Evolutionary conservation across 2,329 filamentous ascomycete genomes (phyloP).

Genomic region (Curvularia lunata): DNA sequence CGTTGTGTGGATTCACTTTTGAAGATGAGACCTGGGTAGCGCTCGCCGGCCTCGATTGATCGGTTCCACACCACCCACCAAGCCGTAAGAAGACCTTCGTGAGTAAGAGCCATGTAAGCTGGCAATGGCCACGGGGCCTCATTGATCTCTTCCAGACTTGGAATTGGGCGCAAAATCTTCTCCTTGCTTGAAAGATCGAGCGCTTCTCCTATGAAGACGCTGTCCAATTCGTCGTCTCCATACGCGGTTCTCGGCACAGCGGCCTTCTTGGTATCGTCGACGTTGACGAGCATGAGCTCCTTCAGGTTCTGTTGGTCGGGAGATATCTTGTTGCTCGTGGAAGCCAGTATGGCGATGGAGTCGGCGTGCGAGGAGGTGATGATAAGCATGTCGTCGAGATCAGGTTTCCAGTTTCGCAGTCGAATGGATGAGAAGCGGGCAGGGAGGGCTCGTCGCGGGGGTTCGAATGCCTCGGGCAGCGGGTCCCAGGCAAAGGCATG

Average conservation of each 20-base stretch:
- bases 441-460: constrained; percentile 63
- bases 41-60: constrained; percentile 74
- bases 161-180: constrained; percentile 78
- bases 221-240: constrained; percentile 63
- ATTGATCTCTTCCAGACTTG: constrained; percentile 75
- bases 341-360: constrained; percentile 79
- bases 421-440: constrained; percentile 81
- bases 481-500: constrained; percentile 70
- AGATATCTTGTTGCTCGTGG: constrained; percentile 72
- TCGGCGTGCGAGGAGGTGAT: constrained; percentile 80
- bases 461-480: constrained; percentile 44
- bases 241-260: constrained; percentile 58
- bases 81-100: constrained; percentile 80
- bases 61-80: constrained; percentile 96
- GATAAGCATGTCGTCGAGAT: constrained; percentile 80
- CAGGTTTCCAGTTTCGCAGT: constrained; percentile 79
- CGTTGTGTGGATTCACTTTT: constrained; percentile 37
- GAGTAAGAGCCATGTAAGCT: constrained; percentile 82
- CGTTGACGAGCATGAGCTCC: constrained; percentile 77
- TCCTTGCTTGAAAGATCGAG: constrained; percentile 85
- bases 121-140: constrained; percentile 82
- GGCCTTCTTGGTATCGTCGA: constrained; percentile 75
- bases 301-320: constrained; percentile 66
- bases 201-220: constrained; percentile 77
- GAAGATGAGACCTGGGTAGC: constrained; percentile 72